phyloP scores from a whole-genome alignment of 83 land plant genomes.

The Picea engelmannii region DNA sequence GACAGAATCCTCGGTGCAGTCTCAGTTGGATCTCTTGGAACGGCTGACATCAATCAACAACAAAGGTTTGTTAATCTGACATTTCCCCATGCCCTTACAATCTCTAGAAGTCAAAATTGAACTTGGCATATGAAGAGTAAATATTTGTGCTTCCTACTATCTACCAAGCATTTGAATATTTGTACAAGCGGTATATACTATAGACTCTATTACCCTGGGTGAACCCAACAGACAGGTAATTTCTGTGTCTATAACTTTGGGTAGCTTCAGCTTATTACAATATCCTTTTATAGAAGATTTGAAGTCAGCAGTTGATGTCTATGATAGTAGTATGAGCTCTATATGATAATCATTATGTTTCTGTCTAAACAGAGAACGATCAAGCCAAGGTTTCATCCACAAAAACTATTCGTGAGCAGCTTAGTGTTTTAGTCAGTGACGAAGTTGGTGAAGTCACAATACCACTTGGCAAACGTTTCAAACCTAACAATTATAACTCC shows the following conservation, averaged over 20 bases:
- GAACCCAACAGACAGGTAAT: background rate
- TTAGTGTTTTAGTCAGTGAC: conserved; percentile 46
- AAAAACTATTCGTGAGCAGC: conserved; percentile 76
- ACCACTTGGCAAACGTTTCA: conserved; percentile 63
- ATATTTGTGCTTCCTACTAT: background rate
- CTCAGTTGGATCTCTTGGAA: conserved; percentile 82
- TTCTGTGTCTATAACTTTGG: no score
- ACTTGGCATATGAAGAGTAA: background rate
- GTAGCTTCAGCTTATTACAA: background rate
- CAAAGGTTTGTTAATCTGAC: conserved; percentile 21
- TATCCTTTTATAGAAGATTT: background rate
- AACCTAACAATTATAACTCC: conserved; percentile 35
- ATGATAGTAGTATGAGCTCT: background rate
- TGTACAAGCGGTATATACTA: background rate
- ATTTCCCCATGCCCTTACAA: background rate
- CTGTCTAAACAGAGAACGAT: conserved; percentile 23
- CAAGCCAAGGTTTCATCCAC: conserved; percentile 29
- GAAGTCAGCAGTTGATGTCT: background rate
- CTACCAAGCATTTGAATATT: background rate
- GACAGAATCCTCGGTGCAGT: conserved; percentile 37
- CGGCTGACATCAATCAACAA: conserved; percentile 58
- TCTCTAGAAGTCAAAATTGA: background rate
- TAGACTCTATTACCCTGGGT: background rate
- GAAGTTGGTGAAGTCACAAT: conserved; percentile 58
- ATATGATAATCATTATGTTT: background rate